Base-by-base conservation (phyloP, 2,329 filamentous ascomycete genomes). In the Colletotrichum echinochloae region DNA sequence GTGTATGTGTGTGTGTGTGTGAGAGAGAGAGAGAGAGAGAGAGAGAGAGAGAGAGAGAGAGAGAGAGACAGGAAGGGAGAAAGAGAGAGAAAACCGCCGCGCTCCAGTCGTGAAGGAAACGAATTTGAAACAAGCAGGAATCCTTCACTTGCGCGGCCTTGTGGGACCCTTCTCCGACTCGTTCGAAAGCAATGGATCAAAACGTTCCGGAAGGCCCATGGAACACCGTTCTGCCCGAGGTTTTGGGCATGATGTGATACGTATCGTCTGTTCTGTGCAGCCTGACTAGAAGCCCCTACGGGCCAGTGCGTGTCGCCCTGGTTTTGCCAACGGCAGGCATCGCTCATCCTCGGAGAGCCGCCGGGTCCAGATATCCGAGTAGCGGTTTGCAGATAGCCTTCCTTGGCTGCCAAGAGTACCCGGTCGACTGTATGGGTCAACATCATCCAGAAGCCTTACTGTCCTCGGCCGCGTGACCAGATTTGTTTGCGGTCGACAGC, bases 141-240 rank as follows among this genome's bases (percentile, higher is more conserved):
- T 68, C 26, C n/a, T 28, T 54, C 26, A 28, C 48, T 57, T 49
- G 56, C 37, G 64, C 56, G n/a, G 39, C 18, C 35, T 35, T 30
- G 35, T 39, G 18, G n/a, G n/a, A 20, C 20, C 41, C 23, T 23
- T 20, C 44, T 20, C 39, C 55, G 62, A 61, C 56, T 66, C 56
- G 37, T 56, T 57, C 49, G 51, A 56, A 44, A 56, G 63, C 44
- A 30, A 46, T 30, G 56, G 55, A 70, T 56, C 55, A 60, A 66
- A 52, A 70, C 67, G 67, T 70, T 70, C 63, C 67, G 63, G 67
- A 70, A 70, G 46, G 41, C 64, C 64, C 63, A 66, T 70, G 63
- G 63, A 66, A 70, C 48, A 55, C 48, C 33, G 35, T 35, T 51
- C 4, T 49, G 7, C 26, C 59, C 46, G 23, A 51, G 14, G 16